Evolutionary conservation across 225 moss, liverwort and hornwort species (phyloP).

Genomic region (Marchantia paleacea): DNA sequence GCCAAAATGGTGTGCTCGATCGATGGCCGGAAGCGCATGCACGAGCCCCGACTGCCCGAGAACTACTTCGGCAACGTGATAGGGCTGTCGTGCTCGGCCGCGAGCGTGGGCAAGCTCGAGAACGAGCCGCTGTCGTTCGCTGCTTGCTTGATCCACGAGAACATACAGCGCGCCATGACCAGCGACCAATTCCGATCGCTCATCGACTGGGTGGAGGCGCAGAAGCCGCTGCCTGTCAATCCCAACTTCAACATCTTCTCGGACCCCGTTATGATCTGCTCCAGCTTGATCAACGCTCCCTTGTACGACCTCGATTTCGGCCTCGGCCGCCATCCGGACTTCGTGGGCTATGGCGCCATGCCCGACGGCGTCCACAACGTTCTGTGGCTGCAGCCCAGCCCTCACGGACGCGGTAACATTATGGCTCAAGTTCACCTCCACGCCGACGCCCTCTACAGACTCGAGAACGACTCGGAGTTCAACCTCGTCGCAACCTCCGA

Average conservation of each 20-base stretch:
- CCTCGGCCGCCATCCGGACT: slow-evolving; percentile 12
- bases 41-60: background rate
- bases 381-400: slow-evolving; percentile 21
- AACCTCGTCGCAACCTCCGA: slow-evolving; percentile 9
- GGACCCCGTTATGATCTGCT: slow-evolving; percentile 21
- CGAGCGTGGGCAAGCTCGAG: background rate
- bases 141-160: slow-evolving; percentile 12
- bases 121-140: slow-evolving; percentile 10
- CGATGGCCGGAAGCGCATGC: slow-evolving; percentile 16
- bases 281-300: slow-evolving; percentile 19
- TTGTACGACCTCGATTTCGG: slow-evolving; percentile 24
- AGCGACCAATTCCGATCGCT: slow-evolving; percentile 19
- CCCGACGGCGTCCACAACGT: slow-evolving; percentile 22
- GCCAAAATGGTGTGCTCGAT: slow-evolving; percentile 14
- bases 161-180: slow-evolving; percentile 8
- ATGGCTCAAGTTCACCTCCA: background rate
- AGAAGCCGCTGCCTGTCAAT: slow-evolving; percentile 15
- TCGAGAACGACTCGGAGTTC: slow-evolving; percentile 20
- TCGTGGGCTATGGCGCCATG: slow-evolving; percentile 20
- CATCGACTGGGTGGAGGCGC: slow-evolving; percentile 23
- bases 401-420: slow-evolving; percentile 10
- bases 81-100: slow-evolving; percentile 11
- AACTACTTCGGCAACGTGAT: slow-evolving; percentile 26
- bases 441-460: slow-evolving; percentile 1
- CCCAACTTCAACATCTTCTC: slow-evolving; percentile 22